Percentiles rank a stretch among this genome's conserved stretches.
Evolutionary conservation across 768 basidiomycete genomes (phyloP).

Genomic region (Cubamyces sp.): DNA sequence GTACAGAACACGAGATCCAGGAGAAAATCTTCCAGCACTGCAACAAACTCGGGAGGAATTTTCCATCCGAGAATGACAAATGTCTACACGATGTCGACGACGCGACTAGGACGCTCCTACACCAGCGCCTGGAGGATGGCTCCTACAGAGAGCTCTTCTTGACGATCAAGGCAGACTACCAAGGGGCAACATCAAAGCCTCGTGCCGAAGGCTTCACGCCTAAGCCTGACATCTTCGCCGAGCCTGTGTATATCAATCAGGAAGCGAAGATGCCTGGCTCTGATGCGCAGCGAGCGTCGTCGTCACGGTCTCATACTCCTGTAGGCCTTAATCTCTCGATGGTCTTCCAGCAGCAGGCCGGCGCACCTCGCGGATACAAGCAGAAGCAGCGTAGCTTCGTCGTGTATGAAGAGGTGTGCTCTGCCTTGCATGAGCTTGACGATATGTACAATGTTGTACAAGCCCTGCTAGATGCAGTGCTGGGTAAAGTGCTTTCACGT

Average conservation of each 20-base stretch:
- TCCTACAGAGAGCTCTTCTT: conserved; percentile 8
- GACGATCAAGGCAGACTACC: conserved; percentile 7
- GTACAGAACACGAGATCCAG: conserved; percentile 7
- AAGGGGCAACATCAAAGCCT: conserved; percentile 5
- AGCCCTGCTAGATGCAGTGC: conserved; percentile 1
- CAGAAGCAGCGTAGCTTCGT: conserved; percentile 11
- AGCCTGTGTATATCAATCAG: conserved; percentile 1
- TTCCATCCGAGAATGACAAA: background rate
- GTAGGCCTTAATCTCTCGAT: background rate
- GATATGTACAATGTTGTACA: conserved; percentile 2
- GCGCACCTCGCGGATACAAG: background rate
- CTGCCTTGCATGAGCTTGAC: conserved; percentile 8
- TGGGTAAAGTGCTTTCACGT: background rate
- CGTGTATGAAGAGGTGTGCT: conserved; percentile 12
- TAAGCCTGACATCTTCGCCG: background rate
- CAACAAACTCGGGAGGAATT: conserved; percentile 5
- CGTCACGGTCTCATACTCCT: background rate
- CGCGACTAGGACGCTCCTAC: conserved; percentile 2
- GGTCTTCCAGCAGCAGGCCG: background rate
- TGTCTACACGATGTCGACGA: conserved; percentile 7
- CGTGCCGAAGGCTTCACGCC: conserved; percentile 8
- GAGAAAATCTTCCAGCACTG: conserved; percentile 6
- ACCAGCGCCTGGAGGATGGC: conserved; percentile 3
- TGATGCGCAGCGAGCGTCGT: background rate
- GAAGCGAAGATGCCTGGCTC: background rate